Evolutionary conservation across 2,329 filamentous ascomycete species (phyloP).

Genomic region (Penicillium sp.): DNA sequence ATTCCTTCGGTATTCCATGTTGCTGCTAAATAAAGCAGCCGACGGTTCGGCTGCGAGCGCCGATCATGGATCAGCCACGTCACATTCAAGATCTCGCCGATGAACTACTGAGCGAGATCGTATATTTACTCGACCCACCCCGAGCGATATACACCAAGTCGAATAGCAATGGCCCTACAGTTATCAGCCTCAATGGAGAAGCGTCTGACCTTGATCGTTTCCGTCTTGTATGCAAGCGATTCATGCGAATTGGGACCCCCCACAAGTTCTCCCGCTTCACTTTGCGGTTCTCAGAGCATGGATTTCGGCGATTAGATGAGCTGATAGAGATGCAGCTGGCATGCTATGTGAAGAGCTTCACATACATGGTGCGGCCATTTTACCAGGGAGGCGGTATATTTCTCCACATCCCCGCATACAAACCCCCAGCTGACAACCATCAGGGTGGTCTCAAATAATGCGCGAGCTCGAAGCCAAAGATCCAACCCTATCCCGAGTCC

Average conservation of each 20-base stretch:
- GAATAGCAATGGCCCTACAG: slow-evolving; percentile 5
- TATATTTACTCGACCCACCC: slow-evolving; percentile 28
- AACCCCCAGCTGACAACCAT: slow-evolving; percentile 21
- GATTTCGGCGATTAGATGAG: slow-evolving; percentile 37
- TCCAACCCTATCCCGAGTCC: slow-evolving; percentile 27
- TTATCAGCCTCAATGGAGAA: slow-evolving; percentile 27
- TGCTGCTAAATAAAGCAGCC: slow-evolving; percentile 33
- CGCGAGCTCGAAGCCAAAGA: slow-evolving; percentile 21
- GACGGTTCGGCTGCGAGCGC: slow-evolving; percentile 35
- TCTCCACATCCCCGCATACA: slow-evolving; percentile 14
- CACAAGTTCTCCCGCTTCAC: slow-evolving; percentile 41
- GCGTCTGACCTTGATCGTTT: slow-evolving; percentile 42
- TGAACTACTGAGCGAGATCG: slow-evolving; percentile 38
- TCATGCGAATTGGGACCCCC: slow-evolving; percentile 44
- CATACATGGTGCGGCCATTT: slow-evolving; percentile 45
- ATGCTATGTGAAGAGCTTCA: slow-evolving; percentile 40
- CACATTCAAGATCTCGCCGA: slow-evolving; percentile 39
- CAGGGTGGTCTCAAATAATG: slow-evolving; percentile 35
- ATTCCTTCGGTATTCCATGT: slow-evolving; percentile 32
- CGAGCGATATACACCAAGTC: slow-evolving; percentile 8
- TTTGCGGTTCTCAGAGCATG: slow-evolving; percentile 38
- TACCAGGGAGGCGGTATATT: slow-evolving; percentile 43
- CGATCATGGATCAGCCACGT: slow-evolving; percentile 35
- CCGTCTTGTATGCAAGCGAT: slow-evolving; percentile 43
- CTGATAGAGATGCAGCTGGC: slow-evolving; percentile 40